Evolutionary conservation across 768 basidiomycete genomes (phyloP).

Genomic region (Boletus tylopilopsis): DNA sequence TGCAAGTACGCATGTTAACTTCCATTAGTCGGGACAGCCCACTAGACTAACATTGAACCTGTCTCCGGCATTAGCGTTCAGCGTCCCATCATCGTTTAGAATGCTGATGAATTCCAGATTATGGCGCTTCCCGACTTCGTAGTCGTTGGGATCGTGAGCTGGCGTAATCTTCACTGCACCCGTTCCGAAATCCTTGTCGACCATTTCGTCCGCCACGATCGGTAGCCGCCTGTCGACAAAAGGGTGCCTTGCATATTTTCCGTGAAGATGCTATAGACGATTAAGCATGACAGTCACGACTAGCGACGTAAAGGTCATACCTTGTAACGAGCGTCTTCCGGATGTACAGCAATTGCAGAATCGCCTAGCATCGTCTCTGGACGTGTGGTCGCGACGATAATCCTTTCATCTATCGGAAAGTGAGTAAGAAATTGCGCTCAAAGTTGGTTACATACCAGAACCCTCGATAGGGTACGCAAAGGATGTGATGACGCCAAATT

Average conservation of each 20-base stretch:
- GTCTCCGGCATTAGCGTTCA: constrained; percentile 85
- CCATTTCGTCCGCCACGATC: constrained; percentile 81
- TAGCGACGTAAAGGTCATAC: constrained; percentile 29
- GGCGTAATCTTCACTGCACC: constrained; percentile 99
- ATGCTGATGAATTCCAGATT: constrained; percentile 91
- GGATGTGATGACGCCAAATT: constrained; percentile 95
- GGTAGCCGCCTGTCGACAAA: constrained; percentile 85
- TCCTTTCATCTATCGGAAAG: constrained; percentile 64
- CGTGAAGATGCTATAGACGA: constrained; percentile 72
- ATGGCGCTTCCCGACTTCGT: constrained; percentile 87
- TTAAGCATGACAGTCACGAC: neutral
- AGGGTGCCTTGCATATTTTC: constrained; percentile 87
- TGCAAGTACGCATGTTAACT: constrained; percentile 22
- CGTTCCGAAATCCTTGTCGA: constrained; percentile 95
- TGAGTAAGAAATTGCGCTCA: neutral
- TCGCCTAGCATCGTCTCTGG: constrained; percentile 99
- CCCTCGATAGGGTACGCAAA: constrained; percentile 91
- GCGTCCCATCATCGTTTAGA: constrained; percentile 93
- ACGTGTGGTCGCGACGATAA: constrained; percentile 94
- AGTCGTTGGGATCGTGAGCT: constrained; percentile 96
- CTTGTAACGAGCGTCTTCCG: constrained; percentile 86
- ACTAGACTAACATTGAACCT: constrained; percentile 55
- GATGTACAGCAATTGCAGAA: constrained; percentile 95
- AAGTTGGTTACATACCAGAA: constrained; percentile 50
- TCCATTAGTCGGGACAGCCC: neutral